Conservation (phyloP, 208 protist species). For the Leishmania martiniquensis region DNA sequence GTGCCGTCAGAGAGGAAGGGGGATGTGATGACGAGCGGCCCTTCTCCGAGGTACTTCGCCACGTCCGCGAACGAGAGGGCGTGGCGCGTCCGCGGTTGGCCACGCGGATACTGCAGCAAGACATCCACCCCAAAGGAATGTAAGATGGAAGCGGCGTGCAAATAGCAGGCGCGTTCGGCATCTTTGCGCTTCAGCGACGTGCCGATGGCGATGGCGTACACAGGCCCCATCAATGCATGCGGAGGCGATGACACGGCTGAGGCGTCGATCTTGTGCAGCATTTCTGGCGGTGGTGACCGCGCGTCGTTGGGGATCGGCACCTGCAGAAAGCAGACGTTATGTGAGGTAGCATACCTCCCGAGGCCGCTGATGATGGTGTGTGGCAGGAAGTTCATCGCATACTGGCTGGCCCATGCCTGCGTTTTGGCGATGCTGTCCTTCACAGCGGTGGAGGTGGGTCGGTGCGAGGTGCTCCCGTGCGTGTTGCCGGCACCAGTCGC, state of each 20-base stretch:
- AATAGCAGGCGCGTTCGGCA: constrained; percentile 74
- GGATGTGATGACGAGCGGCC: constrained; percentile 7
- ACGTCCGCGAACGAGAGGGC: constrained; percentile 24
- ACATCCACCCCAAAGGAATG: constrained; percentile 57
- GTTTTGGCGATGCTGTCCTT: constrained; percentile 5
- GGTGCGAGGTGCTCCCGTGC: not conserved
- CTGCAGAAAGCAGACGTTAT: constrained; percentile 17
- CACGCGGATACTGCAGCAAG: constrained; percentile 37
- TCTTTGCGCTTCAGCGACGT: constrained; percentile 84
- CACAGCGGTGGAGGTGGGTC: not conserved
- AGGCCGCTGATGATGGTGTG: constrained; percentile 4
- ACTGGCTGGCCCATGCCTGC: constrained; percentile 3
- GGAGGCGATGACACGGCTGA: constrained; percentile 3
- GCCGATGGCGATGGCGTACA: constrained; percentile 58
- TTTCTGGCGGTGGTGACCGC: constrained; percentile 7
- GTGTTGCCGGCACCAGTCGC: not conserved
- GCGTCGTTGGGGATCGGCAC: constrained; percentile 8
- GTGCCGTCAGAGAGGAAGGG: constrained; percentile 13
- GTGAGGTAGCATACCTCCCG: not conserved
- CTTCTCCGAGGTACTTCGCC: constrained; percentile 13
- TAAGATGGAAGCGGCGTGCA: constrained; percentile 79
- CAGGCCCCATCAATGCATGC: not conserved
- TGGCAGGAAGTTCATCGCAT: not conserved
- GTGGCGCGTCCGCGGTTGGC: constrained; percentile 43
- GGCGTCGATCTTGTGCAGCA: constrained; percentile 5